phyloP scores from a whole-genome alignment of 257 asterid genomes.

The Ballota nigra region DNA sequence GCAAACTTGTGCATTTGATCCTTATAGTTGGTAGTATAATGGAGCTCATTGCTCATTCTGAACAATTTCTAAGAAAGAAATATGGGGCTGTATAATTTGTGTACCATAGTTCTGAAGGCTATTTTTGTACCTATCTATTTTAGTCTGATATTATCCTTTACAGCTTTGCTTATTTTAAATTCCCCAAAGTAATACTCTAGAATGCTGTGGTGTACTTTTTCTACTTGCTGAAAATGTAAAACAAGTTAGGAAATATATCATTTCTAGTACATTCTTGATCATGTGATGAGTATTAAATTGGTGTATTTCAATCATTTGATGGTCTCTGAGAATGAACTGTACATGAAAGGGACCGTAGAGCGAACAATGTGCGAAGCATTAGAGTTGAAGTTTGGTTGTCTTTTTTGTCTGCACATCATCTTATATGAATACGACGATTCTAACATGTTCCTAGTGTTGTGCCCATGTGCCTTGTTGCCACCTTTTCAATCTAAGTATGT shows the following conservation, averaged over 20 bases:
- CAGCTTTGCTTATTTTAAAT: background rate
- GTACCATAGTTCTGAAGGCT: background rate
- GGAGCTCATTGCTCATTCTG: background rate
- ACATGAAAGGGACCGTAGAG: conserved; percentile 10
- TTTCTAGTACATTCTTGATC: background rate
- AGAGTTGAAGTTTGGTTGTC: conserved; percentile 21
- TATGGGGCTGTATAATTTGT: background rate
- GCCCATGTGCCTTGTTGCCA: conserved; percentile 32
- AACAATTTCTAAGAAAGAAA: background rate
- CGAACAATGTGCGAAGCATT: background rate
- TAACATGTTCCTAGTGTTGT: conserved; percentile 13
- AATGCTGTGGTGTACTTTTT: background rate
- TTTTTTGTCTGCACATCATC: conserved; percentile 16
- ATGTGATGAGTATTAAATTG: background rate
- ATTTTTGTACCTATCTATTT: background rate
- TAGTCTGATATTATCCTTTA: background rate
- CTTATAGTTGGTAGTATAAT: background rate
- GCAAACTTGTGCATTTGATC: background rate
- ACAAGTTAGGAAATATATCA: no score
- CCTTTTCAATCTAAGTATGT: background rate
- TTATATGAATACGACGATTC: conserved; percentile 19
- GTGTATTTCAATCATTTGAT: background rate
- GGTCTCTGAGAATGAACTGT: background rate
- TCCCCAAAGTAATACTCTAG: background rate
- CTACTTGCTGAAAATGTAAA: background rate